Conservation (phyloP, 108 stramenopile species). For the Fistulifera pelliculosa region DNA sequence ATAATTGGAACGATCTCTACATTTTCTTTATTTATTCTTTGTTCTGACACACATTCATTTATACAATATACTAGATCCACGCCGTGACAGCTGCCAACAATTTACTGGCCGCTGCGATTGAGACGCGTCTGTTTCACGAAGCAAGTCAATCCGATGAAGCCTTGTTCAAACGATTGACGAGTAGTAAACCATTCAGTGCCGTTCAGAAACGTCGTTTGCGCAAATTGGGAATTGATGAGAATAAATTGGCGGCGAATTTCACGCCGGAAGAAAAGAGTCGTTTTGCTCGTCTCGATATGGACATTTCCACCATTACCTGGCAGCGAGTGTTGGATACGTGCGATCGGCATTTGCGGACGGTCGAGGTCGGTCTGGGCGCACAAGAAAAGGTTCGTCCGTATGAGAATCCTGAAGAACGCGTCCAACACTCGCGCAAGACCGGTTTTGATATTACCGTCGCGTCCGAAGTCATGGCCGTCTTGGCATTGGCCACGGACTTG, state of each 20-base stretch:
- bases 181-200: conserved; percentile 50
- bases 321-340: conserved; percentile 95
- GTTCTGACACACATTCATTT: neutral
- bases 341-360: conserved; percentile 87
- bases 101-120: conserved; percentile 94
- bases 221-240: conserved; percentile 85
- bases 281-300: conserved; percentile 92
- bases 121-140: conserved; percentile 97
- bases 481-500: conserved; percentile 87
- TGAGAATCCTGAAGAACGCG: conserved; percentile 37
- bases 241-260: conserved; percentile 70
- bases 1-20: conserved; percentile 66
- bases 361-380: conserved; percentile 75
- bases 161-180: conserved; percentile 79
- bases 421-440: conserved; percentile 68
- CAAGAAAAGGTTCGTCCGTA: conserved; percentile 77
- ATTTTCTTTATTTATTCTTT: conserved; percentile 2
- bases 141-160: conserved; percentile 82
- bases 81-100: conserved; percentile 90
- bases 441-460: conserved; percentile 99
- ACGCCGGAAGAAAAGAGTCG: conserved; percentile 68
- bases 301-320: conserved; percentile 94
- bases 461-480: conserved; percentile 96
- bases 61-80: conserved; percentile 43
- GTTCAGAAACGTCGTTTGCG: conserved; percentile 74